Evolutionary conservation across 176 grass and related monocot genomes (phyloP).

Genomic region (Triticum dicoccoides): DNA sequence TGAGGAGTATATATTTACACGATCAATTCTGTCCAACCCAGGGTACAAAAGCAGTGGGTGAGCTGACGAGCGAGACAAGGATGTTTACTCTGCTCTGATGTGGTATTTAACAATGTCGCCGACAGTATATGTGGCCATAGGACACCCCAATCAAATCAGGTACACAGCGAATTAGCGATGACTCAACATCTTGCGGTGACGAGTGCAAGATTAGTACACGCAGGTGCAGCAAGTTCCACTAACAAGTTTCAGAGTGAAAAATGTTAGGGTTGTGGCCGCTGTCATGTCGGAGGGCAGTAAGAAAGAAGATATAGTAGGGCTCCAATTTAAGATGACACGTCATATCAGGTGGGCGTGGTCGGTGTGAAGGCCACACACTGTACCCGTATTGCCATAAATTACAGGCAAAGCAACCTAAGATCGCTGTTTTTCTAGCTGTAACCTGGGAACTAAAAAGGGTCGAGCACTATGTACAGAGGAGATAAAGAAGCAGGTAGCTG

Average conservation of each 20-base stretch:
- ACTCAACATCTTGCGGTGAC: background rate
- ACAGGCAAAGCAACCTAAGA: conserved; percentile 31
- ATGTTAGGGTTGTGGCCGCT: background rate
- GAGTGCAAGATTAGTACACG: background rate
- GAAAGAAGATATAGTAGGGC: background rate
- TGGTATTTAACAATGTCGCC: background rate
- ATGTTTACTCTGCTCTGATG: conserved; percentile 13
- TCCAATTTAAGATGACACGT: background rate
- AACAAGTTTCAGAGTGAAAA: background rate
- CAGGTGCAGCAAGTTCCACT: background rate
- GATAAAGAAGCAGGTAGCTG: background rate
- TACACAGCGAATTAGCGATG: background rate
- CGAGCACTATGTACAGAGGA: background rate
- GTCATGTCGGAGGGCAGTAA: background rate
- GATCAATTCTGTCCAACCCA: background rate
- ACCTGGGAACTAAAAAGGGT: background rate
- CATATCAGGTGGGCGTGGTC: background rate
- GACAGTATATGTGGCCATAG: background rate
- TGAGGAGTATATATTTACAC: background rate
- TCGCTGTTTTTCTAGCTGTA: background rate
- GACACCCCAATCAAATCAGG: background rate
- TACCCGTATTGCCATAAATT: conserved; percentile 25
- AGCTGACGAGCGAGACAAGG: conserved; percentile 3
- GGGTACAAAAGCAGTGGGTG: background rate
- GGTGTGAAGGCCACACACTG: background rate